Evolutionary conservation across 345 rosid species (phyloP).

Genomic region (Triadica sebifera): DNA sequence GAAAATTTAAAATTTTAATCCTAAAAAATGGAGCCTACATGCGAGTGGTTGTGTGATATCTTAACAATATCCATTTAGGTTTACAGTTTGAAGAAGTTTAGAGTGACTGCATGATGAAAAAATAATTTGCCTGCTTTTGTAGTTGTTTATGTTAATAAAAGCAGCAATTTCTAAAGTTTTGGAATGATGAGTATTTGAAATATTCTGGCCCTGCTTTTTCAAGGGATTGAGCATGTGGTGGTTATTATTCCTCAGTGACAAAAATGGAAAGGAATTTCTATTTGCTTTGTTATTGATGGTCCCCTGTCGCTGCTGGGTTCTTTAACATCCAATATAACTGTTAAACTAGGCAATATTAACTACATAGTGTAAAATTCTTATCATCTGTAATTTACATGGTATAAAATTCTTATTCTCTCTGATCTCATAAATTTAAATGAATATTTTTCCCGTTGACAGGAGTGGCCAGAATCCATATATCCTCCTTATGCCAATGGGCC

Average conservation of each 20-base stretch:
- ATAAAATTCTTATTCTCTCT: not conserved
- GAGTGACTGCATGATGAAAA: not conserved
- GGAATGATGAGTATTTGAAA: too few relatives aligned
- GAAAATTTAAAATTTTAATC: not conserved
- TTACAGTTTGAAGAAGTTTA: not conserved
- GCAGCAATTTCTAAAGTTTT: not conserved
- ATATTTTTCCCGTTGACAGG: constrained; percentile 49
- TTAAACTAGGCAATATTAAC: not conserved
- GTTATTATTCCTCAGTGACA: too few relatives aligned
- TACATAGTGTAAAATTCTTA: too few relatives aligned
- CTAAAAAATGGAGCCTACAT: not conserved
- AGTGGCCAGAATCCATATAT: constrained; percentile 88
- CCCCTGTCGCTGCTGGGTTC: not conserved
- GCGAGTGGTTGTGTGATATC: not conserved
- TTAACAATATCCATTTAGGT: not conserved
- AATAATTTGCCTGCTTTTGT: not conserved
- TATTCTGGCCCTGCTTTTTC: not conserved
- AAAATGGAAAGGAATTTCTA: too few relatives aligned
- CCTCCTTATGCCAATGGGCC: constrained; percentile 98
- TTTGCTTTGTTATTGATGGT: too few relatives aligned
- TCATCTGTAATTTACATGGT: too few relatives aligned
- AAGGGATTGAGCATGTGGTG: not conserved
- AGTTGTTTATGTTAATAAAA: not conserved
- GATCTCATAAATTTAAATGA: constrained; percentile 7
- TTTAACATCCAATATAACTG: not conserved